phyloP scores from a whole-genome alignment of 176 grass and related monocot genomes.

The Bolboschoenus planiculmis region DNA sequence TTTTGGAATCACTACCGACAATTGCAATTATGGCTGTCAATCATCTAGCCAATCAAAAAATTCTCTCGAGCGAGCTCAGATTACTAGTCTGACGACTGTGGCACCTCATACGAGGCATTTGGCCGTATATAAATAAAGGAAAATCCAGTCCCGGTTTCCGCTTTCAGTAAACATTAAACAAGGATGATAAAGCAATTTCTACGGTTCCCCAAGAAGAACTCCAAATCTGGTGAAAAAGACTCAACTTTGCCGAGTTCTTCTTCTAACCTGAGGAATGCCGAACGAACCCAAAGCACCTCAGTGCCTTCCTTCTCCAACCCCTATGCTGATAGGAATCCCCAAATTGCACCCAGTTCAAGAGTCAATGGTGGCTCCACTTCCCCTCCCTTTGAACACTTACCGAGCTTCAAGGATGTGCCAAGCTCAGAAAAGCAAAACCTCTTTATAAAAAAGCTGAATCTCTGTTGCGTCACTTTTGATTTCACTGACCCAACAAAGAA shows the following conservation, averaged over 20 bases:
- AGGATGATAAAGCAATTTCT: slow-evolving; percentile 81
- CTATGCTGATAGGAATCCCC: slow-evolving; percentile 31
- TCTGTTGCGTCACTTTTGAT: slow-evolving; percentile 60
- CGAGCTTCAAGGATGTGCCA: slow-evolving; percentile 69
- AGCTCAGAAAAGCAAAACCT: slow-evolving; percentile 60
- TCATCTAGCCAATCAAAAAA: not conserved
- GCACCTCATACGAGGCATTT: not conserved
- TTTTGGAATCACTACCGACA: not conserved
- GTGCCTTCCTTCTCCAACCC: slow-evolving; percentile 44
- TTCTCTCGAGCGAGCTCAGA: not conserved
- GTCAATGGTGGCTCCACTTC: slow-evolving; percentile 21
- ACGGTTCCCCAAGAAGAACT: slow-evolving; percentile 60
- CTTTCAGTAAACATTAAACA: slow-evolving; percentile 8
- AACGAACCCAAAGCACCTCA: slow-evolving; percentile 34
- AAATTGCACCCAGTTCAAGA: slow-evolving; percentile 30
- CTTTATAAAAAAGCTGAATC: slow-evolving; percentile 54
- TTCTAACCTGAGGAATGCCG: slow-evolving; percentile 26
- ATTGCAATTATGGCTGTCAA: not conserved
- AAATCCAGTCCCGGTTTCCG: not conserved
- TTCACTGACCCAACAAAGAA: slow-evolving; percentile 56
- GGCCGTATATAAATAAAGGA: not conserved
- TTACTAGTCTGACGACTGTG: not conserved
- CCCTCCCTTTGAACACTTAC: slow-evolving; percentile 31
- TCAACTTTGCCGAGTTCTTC: slow-evolving; percentile 29
- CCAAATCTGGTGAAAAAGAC: slow-evolving; percentile 64